These are phyloP conservation scores for Auricularia sp. DNA, from an alignment of 768 basidiomycete genomes.

Conservation along the genomic window DNA sequence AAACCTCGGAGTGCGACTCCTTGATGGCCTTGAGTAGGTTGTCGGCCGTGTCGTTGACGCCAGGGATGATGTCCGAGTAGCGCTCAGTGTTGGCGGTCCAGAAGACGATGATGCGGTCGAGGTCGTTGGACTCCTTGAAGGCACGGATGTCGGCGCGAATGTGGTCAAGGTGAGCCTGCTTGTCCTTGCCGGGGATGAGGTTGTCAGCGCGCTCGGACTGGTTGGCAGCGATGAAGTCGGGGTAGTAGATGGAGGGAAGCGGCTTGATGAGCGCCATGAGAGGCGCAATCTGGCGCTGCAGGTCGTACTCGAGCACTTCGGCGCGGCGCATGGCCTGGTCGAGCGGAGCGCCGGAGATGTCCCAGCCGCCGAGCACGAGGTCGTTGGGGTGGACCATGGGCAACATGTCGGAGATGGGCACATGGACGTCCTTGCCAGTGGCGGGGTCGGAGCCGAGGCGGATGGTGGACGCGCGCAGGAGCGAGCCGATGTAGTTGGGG, in stretches of 20 bases:
- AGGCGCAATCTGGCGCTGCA: conserved; percentile 89
- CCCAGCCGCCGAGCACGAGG: conserved; percentile 96
- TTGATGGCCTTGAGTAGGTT: conserved; percentile 77
- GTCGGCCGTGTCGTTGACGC: conserved; percentile 90
- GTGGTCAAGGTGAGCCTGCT: conserved; percentile 84
- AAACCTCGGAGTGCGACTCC: conserved; percentile 82
- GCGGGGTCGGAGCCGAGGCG: conserved; percentile 74
- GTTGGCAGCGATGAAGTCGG: conserved; percentile 96
- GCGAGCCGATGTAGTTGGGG: conserved; percentile 96
- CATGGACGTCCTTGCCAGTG: conserved; percentile 81
- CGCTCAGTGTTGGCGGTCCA: conserved; percentile 99
- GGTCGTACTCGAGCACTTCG: conserved; percentile 89
- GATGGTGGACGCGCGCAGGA: conserved; percentile 92
- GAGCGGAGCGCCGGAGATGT: conserved; percentile 77
- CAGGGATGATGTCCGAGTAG: conserved; percentile 88
- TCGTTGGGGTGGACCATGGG: conserved; percentile 99
- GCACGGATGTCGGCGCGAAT: conserved; percentile 88
- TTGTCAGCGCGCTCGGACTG: conserved; percentile 96
- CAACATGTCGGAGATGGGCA: conserved; percentile 85
- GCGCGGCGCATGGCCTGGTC: conserved; percentile 92
- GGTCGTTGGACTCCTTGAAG: conserved; percentile 73
- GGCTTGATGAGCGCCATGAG: conserved; percentile 78
- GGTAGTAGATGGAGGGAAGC: conserved; percentile 92
- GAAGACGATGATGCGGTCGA: conserved; percentile 88
- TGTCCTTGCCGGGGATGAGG: conserved; percentile 73